Percentiles rank a stretch among this genome's conserved stretches.
Conservation (phyloP, 768 basidiomycete genomes). For the Tephrocybe sp. region DNA sequence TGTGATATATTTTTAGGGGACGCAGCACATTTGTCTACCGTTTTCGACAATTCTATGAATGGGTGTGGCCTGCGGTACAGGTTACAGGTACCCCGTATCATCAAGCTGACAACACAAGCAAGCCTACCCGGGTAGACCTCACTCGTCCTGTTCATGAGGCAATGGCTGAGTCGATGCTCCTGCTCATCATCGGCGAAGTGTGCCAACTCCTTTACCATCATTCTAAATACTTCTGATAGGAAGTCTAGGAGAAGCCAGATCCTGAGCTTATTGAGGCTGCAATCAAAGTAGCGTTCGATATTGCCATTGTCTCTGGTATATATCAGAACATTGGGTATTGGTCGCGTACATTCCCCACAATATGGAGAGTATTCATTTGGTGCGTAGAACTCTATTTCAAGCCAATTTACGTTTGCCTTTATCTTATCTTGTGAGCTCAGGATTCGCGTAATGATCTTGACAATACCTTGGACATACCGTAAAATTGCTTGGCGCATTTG, state of each 20-base stretch:
- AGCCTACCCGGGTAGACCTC: conserved; percentile 3
- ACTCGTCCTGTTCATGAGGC: conserved; percentile 4
- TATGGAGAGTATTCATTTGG: conserved; percentile 10
- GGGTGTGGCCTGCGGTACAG: no score
- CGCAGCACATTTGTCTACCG: no score
- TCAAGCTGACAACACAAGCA: background rate
- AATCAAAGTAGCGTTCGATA: conserved; percentile 5
- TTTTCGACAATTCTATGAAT: no score
- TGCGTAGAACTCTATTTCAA: background rate
- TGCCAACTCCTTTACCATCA: background rate
- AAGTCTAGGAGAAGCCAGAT: conserved; percentile 1
- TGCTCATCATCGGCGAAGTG: conserved; percentile 12
- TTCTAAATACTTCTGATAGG: background rate
- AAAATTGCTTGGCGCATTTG: conserved; percentile 7
- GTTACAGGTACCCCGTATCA: no score
- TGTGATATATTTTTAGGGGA: no score
- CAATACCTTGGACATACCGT: conserved; percentile 10
- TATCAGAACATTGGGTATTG: conserved; percentile 12
- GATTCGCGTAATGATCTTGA: conserved; percentile 7
- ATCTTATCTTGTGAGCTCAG: background rate
- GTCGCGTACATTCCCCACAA: conserved; percentile 9
- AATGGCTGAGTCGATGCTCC: conserved; percentile 10
- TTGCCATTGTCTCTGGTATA: conserved; percentile 8
- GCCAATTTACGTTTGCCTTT: background rate
- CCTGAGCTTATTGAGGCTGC: conserved; percentile 7